phyloP scores from a whole-genome alignment of 2,329 filamentous ascomycete genomes.

The Pestalotiopsis sp. region DNA sequence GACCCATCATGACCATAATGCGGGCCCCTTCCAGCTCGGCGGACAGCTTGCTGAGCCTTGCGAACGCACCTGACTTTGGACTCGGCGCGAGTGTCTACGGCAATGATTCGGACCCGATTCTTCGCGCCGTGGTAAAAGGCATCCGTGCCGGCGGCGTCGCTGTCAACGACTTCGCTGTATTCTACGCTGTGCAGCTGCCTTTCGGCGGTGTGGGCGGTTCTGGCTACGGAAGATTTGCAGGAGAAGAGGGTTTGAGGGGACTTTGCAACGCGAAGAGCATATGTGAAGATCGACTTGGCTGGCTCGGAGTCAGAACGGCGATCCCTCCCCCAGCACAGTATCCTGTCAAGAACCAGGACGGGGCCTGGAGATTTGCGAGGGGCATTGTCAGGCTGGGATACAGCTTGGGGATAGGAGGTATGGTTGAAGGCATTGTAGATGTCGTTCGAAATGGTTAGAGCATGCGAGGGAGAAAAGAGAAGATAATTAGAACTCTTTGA shows the following conservation, averaged over 20 bases:
- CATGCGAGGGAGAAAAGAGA: neutral
- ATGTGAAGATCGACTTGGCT: conserved; percentile 72
- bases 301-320: conserved; percentile 67
- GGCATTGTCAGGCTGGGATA: conserved; percentile 66
- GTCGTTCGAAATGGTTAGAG: conserved; percentile 9
- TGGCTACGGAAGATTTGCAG: conserved; percentile 91
- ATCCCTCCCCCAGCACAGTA: conserved; percentile 85
- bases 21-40: conserved; percentile 64
- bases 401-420: conserved; percentile 42
- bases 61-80: conserved; percentile 83
- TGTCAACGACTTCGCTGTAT: conserved; percentile 93
- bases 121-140: conserved; percentile 66
- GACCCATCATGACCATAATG: conserved; percentile 86
- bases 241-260: conserved; percentile 81
- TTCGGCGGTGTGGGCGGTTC: conserved; percentile 91
- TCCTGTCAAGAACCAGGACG: conserved; percentile 68
- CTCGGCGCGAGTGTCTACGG: conserved; percentile 92
- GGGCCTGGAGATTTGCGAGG: conserved; percentile 67
- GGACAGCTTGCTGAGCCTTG: conserved; percentile 70
- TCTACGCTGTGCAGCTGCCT: conserved; percentile 90
- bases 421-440: conserved; percentile 41
- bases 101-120: conserved; percentile 57
- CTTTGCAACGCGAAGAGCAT: conserved; percentile 88
- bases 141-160: conserved; percentile 88
- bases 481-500: neutral